Evolutionary conservation across 148 eudicot species (phyloP), one percentile per base, ranked within the genome.

Genomic region (Cornus kousa): DNA sequence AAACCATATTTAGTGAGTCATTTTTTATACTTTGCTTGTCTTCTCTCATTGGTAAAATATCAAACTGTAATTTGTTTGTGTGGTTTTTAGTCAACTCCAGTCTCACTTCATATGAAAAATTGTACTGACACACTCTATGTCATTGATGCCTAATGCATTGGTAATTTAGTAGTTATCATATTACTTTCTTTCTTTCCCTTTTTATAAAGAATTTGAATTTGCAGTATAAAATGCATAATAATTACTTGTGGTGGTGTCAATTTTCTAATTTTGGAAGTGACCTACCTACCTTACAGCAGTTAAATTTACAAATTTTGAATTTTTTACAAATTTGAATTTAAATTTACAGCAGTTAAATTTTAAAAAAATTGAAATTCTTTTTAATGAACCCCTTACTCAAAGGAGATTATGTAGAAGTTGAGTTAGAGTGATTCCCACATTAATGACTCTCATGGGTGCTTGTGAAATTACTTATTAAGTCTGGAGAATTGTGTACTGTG

Each of bases 1-100:
- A 96, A 88, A 77, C 92, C 91, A 73, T 83, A 89, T 77, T 48
- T 86, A 75, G 99, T 94, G 81, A 84, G 97, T 91, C 68, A 70
- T 22, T 11, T 22, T 43, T 32, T 5, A 57, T 24, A 43, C 33
- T 16, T 23, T 37, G n/a, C 43, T 5, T 60, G 70, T 65, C 67
- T 71, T 79, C 71, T 77, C 70, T 12, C 17, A 67, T 71, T 80
- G 72, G 39, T 76, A 78, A 9, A 43, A 60, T 78, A 17, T 53
- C 57, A 55, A 33, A 10, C 16, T 76, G 71, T 19, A 68, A 48
- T 71, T 24, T 71, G 16, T 17, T 40, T 62, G 23, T 62, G 7
- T 64, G 68, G 73, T 32, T 62, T 6, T 46, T 28, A 28, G 46
- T 59, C 6, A 37, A 39, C 67, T 32, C 16, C 9, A 32, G 32